A percentile compares a stretch with the other conserved stretches of the same genome.
These are phyloP conservation scores for Metarhizium album DNA, from an alignment of 2,329 filamentous ascomycete genomes.

Conservation along the genomic window DNA sequence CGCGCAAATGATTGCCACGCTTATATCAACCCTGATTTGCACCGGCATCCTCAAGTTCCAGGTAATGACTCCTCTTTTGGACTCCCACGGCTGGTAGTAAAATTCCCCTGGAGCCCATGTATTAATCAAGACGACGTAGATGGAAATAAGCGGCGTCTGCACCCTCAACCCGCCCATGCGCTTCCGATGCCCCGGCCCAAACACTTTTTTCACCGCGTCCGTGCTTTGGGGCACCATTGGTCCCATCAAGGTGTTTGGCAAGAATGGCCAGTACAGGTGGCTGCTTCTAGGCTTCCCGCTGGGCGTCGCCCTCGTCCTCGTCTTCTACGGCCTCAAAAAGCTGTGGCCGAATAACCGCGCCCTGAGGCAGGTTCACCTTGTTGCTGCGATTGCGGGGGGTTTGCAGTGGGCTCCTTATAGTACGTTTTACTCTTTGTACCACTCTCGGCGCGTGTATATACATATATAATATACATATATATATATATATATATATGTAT, in stretches of 20 bases:
- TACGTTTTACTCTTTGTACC: background rate
- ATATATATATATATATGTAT: background rate
- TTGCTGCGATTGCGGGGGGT: constrained; percentile 29
- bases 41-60: constrained; percentile 27
- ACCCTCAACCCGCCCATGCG: constrained; percentile 23
- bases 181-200: constrained; percentile 27
- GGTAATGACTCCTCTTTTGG: constrained; percentile 9
- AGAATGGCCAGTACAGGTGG: constrained; percentile 23
- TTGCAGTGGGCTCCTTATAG: constrained; percentile 33
- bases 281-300: constrained; percentile 30
- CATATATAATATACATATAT: background rate
- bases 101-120: background rate
- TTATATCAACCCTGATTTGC: constrained; percentile 23
- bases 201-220: constrained; percentile 28
- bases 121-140: constrained; percentile 6
- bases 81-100: too few species aligned
- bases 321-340: constrained; percentile 26
- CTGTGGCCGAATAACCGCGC: constrained; percentile 19
- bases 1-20: constrained; percentile 23
- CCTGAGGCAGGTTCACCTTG: constrained; percentile 30
- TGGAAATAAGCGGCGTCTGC: constrained; percentile 26
- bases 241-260: constrained; percentile 25
- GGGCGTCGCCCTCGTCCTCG: constrained; percentile 24
- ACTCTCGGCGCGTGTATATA: background rate
- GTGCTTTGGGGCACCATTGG: constrained; percentile 32